Evolutionary conservation across 768 basidiomycete species (phyloP), one percentile per base, ranked within the genome.

Genomic region (Vishniacozyma victoriae): DNA sequence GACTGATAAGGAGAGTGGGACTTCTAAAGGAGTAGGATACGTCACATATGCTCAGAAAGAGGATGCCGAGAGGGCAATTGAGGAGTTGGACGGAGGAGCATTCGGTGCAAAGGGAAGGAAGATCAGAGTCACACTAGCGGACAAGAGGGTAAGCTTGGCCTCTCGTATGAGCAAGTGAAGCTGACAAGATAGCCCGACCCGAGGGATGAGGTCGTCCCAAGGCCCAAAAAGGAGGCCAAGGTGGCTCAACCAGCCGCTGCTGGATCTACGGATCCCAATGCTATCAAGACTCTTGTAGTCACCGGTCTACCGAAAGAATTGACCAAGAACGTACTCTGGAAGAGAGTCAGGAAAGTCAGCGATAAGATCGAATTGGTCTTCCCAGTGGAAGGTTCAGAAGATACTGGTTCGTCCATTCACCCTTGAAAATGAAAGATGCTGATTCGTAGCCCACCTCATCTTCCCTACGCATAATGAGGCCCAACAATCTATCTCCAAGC

Each of bases 1-100:
- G 16, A 80, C 82, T 12, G 84, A 91, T 46, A 82, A 79, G 52
- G 63, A 66, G 9, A 55, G 61, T 2, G 70, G 63, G 42, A 69
- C 59, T 53, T 91, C 89, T 1, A 95, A 96, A 69, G 93, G 93
- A 55, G 91, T 97, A 18, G 95, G 95, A 52, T 97, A 95, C 67
- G 88, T 96, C 54, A 84, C 88, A 0, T 97, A 93, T 72, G 82
- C 90, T 0, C 77, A 89, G 47, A 81, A 79, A 47, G 87, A 95
- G 61, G 95, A 97, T 72, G 93, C 91, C 5, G 79, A 87, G 46
- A 55, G 76, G 27, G 84, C 84, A 2, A 80, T 83, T 46, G 78
- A 81, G 41, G 79, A 80, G 36, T 78, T 87, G 42, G 75, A 78
- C 26, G 76, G 79, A 49, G 79, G 85, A 35, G 82, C 82, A 0